Base-by-base conservation (phyloP, 164 flowering plant species). In the Vitis labrusca region DNA sequence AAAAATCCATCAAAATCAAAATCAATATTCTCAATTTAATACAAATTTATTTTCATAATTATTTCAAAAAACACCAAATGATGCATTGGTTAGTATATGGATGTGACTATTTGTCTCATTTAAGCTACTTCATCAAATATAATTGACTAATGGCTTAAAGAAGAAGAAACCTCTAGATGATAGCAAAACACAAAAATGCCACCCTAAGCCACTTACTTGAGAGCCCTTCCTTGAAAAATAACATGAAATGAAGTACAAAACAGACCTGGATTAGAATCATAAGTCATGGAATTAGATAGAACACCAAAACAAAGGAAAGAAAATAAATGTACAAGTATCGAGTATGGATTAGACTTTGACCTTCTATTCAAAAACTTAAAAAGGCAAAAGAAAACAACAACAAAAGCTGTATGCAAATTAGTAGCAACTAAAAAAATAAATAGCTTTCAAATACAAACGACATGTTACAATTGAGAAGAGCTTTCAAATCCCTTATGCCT, bases 221-320 rank as follows among this genome's bases (percentile, higher is more conserved):
- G 88, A 88, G 71, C 83, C 86, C 79, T 81, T 86, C 66, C 86
- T 80, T 71, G 95, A 87, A 76, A 90, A 93, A 75, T 91, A 96
- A 76, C 93, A 86, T n/a, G 86, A 78, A 50, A 89, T 85, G 85
- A 96, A 96, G 84, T 84, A 89, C 73, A 93, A 76, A 56, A 81
- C 83, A 63, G 91, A 81, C 89, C 99, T 95, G 92, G 47, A 73
- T n/a, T 15, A 11, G 50, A 47, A 64, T 19, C 68, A 79, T 8
- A 73, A 71, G 44, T 14, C 49, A 51, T 47, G 15, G 10, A 59
- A 70, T 61, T 50, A 81, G 63, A 67, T 27, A 57, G 10, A 23
- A 59, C 60, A 61, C 5, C 59, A n/a, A 37, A 2, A 60, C 30
- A 59, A 37, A 66, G 50, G 37, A 53, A 15, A 11, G 19, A 52